Evolutionary conservation across 2,329 filamentous ascomycete genomes (phyloP).

Genomic region (Colletotrichum paranaense): DNA sequence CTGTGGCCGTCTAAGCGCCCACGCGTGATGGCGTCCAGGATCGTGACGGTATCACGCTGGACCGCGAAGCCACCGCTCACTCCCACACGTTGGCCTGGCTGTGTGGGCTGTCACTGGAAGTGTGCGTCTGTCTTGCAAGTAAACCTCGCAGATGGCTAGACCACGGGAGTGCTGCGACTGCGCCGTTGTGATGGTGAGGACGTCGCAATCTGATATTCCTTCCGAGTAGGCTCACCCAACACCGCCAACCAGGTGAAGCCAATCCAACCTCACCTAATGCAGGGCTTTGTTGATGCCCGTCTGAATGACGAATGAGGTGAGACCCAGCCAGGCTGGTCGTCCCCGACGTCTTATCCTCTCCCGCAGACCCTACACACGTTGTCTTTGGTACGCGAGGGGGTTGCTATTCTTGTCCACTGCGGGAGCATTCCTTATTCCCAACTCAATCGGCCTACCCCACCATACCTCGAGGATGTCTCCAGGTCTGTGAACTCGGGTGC

Average conservation of each 20-base stretch:
- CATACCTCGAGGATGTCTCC: not conserved
- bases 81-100: not conserved
- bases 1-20: slow-evolving; percentile 26
- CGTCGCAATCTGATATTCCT: not conserved
- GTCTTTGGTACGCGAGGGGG: not conserved
- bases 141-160: slow-evolving; percentile 4
- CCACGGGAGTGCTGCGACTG: slow-evolving; percentile 1
- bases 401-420: slow-evolving; percentile 16
- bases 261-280: not conserved
- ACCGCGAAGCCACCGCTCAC: slow-evolving; percentile 18
- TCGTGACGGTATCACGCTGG: slow-evolving; percentile 22
- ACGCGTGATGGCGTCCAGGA: slow-evolving; percentile 20
- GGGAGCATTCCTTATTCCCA: slow-evolving; percentile 8
- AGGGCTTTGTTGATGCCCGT: not conserved
- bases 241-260: not conserved
- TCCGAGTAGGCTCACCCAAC: not conserved
- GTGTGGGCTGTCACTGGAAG: not conserved
- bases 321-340: slow-evolving; percentile 1
- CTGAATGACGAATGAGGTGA: slow-evolving; percentile 21
- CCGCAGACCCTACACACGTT: slow-evolving; percentile 12
- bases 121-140: not conserved
- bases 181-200: not conserved
- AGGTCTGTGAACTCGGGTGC: not conserved
- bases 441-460: slow-evolving; percentile 5
- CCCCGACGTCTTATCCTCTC: not conserved